A percentile compares a stretch with the other conserved stretches of the same genome.
phyloP scores from a whole-genome alignment of 1,284 basidiomycete species.

The Phylloboletellus chloephorus region DNA sequence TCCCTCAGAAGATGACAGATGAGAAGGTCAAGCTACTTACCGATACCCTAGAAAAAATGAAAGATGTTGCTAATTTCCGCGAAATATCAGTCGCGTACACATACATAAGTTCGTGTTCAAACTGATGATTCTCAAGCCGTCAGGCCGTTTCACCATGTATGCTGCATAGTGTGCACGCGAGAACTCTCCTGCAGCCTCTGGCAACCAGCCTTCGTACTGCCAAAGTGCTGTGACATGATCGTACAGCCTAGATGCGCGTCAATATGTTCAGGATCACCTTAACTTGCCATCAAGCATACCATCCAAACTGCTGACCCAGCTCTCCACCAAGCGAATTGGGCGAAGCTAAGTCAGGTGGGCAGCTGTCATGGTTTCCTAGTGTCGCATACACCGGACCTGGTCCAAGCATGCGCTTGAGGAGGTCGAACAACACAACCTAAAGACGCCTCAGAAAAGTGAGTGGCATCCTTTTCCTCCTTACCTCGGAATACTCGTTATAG shows the following conservation, averaged over 20 bases:
- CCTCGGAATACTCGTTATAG: constrained; percentile 55
- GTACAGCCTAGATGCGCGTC: constrained; percentile 53
- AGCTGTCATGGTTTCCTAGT: constrained; percentile 67
- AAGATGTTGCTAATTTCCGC: neutral
- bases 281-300: constrained; percentile 35
- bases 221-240: constrained; percentile 66
- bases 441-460: constrained; percentile 4
- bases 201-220: constrained; percentile 69
- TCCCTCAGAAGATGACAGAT: constrained; percentile 5
- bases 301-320: constrained; percentile 58
- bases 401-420: constrained; percentile 57
- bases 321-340: constrained; percentile 51
- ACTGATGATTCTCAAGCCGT: constrained; percentile 70
- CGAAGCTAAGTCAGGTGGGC: constrained; percentile 30
- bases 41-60: constrained; percentile 16
- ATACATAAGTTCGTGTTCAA: constrained; percentile 73
- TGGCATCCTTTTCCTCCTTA: constrained; percentile 21
- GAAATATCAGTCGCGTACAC: constrained; percentile 20
- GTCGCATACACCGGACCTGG: constrained; percentile 66
- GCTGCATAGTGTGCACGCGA: constrained; percentile 66
- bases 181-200: constrained; percentile 48
- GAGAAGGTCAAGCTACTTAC: constrained; percentile 11
- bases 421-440: constrained; percentile 59
- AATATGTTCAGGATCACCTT: neutral
- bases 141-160: constrained; percentile 63